A percentile compares a stretch with the other conserved stretches of the same genome.
Conservation (phyloP, 1,139 yeast species). For the Zygosaccharomyces pseudobailii region DNA sequence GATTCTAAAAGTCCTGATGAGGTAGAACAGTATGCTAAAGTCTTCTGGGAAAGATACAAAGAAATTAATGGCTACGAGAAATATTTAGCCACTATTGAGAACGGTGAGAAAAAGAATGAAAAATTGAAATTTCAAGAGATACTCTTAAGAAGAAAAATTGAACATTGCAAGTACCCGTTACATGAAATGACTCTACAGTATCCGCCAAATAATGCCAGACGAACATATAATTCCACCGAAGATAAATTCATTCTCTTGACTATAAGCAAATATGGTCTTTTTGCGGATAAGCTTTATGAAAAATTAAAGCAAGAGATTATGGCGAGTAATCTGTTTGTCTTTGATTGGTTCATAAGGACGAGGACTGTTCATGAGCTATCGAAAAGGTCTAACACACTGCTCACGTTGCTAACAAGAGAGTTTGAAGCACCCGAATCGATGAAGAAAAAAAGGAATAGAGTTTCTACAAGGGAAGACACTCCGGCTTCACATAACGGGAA, state of each 20-base stretch:
- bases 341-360: conserved; percentile 86
- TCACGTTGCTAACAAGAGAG: conserved; percentile 76
- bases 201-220: conserved; percentile 89
- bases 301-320: conserved; percentile 71
- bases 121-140: conserved; percentile 62
- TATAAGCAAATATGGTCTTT: conserved; percentile 73
- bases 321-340: conserved; percentile 68
- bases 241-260: conserved; percentile 75
- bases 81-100: conserved; percentile 77
- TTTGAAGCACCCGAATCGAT: conserved; percentile 56
- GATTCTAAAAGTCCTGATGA: conserved; percentile 70
- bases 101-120: conserved; percentile 76
- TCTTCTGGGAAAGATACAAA: conserved; percentile 68
- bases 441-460: conserved; percentile 24
- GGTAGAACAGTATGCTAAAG: conserved; percentile 59
- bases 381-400: conserved; percentile 73
- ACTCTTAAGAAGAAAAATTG: conserved; percentile 60
- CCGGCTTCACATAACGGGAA: conserved; percentile 8
- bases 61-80: conserved; percentile 84
- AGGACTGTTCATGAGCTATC: conserved; percentile 81
- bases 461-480: conserved; percentile 13
- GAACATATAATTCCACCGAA: conserved; percentile 78
- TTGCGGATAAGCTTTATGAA: conserved; percentile 66
- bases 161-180: conserved; percentile 60
- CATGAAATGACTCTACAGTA: conserved; percentile 72